These are phyloP conservation scores for Sisymbrium irio DNA, from an alignment of 345 rosid genomes.

Conservation along the genomic window DNA sequence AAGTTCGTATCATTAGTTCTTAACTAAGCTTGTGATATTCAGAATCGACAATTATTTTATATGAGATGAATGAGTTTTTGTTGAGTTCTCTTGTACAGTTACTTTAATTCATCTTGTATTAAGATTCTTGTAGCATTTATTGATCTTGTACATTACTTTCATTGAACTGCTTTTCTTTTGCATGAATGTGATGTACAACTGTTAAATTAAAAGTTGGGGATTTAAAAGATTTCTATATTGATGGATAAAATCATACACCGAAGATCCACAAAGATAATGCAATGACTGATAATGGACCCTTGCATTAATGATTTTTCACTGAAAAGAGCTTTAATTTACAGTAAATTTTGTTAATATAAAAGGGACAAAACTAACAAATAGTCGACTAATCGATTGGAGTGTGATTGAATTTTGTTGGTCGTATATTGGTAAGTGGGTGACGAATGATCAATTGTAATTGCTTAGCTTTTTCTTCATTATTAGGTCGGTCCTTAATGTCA, in stretches of 20 bases:
- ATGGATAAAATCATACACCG: slow-evolving; percentile 15
- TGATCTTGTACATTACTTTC: not conserved
- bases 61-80: not conserved
- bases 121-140: not conserved
- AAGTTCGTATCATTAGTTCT: not conserved
- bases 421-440: slow-evolving; percentile 24
- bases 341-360: not conserved
- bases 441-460: not conserved
- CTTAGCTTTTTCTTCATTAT: slow-evolving; percentile 29
- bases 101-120: not conserved
- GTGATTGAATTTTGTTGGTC: slow-evolving; percentile 29
- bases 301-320: slow-evolving; percentile 9
- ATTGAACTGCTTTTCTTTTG: not conserved
- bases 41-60: not conserved
- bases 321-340: slow-evolving; percentile 12
- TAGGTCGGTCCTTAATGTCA: slow-evolving; percentile 38
- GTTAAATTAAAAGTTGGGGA: slow-evolving; percentile 3
- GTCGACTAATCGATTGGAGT: slow-evolving; percentile 32
- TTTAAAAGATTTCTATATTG: not conserved
- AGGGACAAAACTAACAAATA: slow-evolving; percentile 6
- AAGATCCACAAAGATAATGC: slow-evolving; percentile 25
- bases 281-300: slow-evolving; percentile 31
- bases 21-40: not conserved
- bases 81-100: not conserved
- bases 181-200: slow-evolving; percentile 26